Evolutionary conservation across 768 basidiomycete species (phyloP), one percentile per base, ranked within the genome.

Genomic region (Suillus variegatus): DNA sequence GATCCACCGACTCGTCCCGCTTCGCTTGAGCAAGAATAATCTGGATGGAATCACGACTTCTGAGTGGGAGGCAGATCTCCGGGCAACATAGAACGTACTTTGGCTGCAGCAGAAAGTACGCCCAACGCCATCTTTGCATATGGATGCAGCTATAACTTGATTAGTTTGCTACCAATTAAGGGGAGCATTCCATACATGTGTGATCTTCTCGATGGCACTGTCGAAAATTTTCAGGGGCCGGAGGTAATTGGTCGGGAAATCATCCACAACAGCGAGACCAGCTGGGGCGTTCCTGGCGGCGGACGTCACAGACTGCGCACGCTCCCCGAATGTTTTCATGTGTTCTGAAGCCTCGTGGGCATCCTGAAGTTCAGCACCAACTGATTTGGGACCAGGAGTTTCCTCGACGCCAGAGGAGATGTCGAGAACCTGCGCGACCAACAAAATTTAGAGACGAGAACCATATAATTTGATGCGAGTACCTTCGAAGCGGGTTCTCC

Each of bases 101-200:
- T 20, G 22, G 61, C 25, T 28, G 61, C 61, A 16, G 25, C 36
- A 14, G 28, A 28, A 22, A 65, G 49, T n/a, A 62, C 61, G 6
- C 46, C 54, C 65, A 54, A 36, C n/a, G 65, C 65, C 25, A 62
- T 55, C 52, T 56, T 62, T 14, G 51, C 51, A 14, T 65, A 62
- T 5, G 65, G 65, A 54, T 65, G 65, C 2, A 65, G 35, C 65
- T 62, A 10, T 10, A 20, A 52, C 10, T 32, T 32, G 38, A 44
- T 4, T 35, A 51, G 25, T 35, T 14, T 5, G 41, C 8, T 51
- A 5, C 10, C 32, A 62, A 18, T 9, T 1, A n/a, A 18, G 1
- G n/a, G 14, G 35, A 63, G 8, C 4, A 3, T 16, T 25, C 4
- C 63, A 38, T 20, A 60, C 63, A n/a, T 46, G 7, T 3, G 25